These are phyloP conservation scores for Cryptococcus sp. DNA, from an alignment of 1,284 basidiomycete genomes.

Conservation along the genomic window DNA sequence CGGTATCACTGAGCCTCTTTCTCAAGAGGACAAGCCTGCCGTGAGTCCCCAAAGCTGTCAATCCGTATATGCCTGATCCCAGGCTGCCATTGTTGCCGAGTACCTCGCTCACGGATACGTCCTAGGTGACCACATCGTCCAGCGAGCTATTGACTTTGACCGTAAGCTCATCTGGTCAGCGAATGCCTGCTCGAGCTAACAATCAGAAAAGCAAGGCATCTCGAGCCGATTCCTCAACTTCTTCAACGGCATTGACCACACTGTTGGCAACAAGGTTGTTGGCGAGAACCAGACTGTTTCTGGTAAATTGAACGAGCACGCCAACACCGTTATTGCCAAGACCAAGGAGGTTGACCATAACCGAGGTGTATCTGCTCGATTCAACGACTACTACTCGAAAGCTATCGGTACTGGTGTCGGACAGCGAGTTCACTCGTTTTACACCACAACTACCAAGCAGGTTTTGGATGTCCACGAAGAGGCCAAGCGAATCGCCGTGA, in stretches of 20 bases:
- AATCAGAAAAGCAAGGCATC: constrained; percentile 73
- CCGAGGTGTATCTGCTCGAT: constrained; percentile 66
- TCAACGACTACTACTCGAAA: constrained; percentile 70
- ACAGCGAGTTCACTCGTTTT: constrained; percentile 57
- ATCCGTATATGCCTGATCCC: constrained; percentile 9
- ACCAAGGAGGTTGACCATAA: constrained; percentile 73
- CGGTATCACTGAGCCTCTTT: constrained; percentile 22
- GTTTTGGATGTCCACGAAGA: constrained; percentile 56
- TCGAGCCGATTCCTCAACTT: constrained; percentile 76
- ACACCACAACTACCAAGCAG: constrained; percentile 69
- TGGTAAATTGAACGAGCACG: constrained; percentile 58
- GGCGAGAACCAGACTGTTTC: constrained; percentile 59
- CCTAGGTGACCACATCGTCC: constrained; percentile 71
- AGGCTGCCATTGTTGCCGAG: constrained; percentile 69
- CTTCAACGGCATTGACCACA: constrained; percentile 64
- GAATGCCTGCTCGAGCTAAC: no score
- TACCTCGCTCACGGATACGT: constrained; percentile 76
- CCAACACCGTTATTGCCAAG: constrained; percentile 58
- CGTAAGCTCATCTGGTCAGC: constrained; percentile 52
- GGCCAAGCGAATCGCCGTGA: constrained; percentile 51
- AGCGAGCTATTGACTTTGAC: constrained; percentile 83
- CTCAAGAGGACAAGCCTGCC: constrained; percentile 51
- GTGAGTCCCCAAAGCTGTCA: constrained; percentile 26
- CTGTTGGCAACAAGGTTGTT: constrained; percentile 59
- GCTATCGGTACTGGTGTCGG: constrained; percentile 71